Evolutionary conservation across 208 protist genomes (phyloP).

Genomic region (Wallacemonas rigidus): DNA sequence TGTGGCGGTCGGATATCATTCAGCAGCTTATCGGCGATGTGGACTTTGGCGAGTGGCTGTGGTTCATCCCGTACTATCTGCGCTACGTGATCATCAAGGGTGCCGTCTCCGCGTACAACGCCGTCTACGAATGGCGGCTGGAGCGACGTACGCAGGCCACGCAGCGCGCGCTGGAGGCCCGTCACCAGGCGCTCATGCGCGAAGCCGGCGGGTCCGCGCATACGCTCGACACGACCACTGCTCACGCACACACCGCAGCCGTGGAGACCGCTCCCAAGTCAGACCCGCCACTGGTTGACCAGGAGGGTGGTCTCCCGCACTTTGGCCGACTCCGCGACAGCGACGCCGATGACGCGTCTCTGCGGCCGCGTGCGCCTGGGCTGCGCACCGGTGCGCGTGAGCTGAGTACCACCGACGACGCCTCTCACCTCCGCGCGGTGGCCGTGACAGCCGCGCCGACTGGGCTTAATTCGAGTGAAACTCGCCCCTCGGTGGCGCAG

Average conservation of each 20-base stretch:
- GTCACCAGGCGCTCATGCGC: constrained; percentile 1
- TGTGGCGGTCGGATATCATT: constrained; percentile 45
- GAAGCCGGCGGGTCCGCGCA: background rate
- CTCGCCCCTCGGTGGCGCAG: too few species aligned
- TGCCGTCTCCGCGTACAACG: constrained; percentile 16
- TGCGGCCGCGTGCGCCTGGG: background rate
- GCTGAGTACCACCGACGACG: too few species aligned
- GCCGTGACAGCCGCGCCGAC: too few species aligned
- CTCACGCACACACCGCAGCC: too few species aligned
- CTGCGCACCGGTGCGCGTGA: background rate
- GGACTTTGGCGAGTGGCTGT: constrained; percentile 59
- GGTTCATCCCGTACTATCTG: constrained; percentile 42
- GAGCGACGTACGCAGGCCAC: constrained; percentile 21
- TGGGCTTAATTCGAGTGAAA: too few species aligned
- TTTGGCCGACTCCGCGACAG: background rate
- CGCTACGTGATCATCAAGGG: constrained; percentile 29
- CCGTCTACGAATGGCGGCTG: constrained; percentile 19
- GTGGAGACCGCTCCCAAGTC: background rate
- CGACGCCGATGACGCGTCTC: background rate
- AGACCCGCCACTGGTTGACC: constrained; percentile 6
- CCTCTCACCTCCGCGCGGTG: too few species aligned
- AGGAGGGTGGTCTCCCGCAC: background rate
- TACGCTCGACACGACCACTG: too few species aligned
- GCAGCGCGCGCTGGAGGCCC: background rate
- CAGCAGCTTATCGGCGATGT: constrained; percentile 47